phyloP scores from a whole-genome alignment of 2,329 filamentous ascomycete species.

The Furcasterigmium furcatum region DNA sequence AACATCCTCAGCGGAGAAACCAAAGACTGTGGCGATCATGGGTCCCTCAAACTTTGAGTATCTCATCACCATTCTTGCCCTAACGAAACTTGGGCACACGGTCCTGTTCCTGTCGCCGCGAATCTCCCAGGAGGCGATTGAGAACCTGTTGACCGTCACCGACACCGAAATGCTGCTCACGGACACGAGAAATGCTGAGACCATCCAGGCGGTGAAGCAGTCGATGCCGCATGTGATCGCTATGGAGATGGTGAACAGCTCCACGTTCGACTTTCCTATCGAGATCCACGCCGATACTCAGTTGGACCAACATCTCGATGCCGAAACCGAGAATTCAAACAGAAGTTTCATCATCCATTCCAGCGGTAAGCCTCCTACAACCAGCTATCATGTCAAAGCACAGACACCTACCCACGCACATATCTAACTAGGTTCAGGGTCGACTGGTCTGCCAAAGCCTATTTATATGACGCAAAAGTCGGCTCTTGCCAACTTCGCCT shows the following conservation, averaged over 20 bases:
- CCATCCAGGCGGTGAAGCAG: constrained; percentile 13
- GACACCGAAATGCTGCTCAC: constrained; percentile 18
- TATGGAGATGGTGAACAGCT: constrained; percentile 19
- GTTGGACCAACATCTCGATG: constrained; percentile 25
- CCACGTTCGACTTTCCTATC: constrained; percentile 24
- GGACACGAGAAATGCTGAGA: constrained; percentile 16
- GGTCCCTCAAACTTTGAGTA: constrained; percentile 53
- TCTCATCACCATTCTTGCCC: constrained; percentile 48
- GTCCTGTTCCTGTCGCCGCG: constrained; percentile 32
- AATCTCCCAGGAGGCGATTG: constrained; percentile 25
- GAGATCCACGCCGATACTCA: constrained; percentile 24
- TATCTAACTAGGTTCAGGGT: constrained; percentile 39
- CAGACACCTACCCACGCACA: no score
- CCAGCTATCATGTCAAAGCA: no score
- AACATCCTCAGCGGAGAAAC: constrained; percentile 17
- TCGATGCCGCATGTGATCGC: constrained; percentile 13
- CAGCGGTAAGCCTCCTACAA: constrained; percentile 20
- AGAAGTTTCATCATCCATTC: constrained; percentile 29
- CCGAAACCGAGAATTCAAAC: constrained; percentile 16
- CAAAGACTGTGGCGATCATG: constrained; percentile 42
- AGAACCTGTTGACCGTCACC: constrained; percentile 21
- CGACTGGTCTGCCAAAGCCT: constrained; percentile 60
- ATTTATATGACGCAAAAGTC: constrained; percentile 55
- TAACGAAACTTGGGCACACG: constrained; percentile 53
- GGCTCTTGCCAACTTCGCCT: constrained; percentile 43